Conservation (phyloP, 768 basidiomycete species). For the Podaxis pistillaris region DNA sequence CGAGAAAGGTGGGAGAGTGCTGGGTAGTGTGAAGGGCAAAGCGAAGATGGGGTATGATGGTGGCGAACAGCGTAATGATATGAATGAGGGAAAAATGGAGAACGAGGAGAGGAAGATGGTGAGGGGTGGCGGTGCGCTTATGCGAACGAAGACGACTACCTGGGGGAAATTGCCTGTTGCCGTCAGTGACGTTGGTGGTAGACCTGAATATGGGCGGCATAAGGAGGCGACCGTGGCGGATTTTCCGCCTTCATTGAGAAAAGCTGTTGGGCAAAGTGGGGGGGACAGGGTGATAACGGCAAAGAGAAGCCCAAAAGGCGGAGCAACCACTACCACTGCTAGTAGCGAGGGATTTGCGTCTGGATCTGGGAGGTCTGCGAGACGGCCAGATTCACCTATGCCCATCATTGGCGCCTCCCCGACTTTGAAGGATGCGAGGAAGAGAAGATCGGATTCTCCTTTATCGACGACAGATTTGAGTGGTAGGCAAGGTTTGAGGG, state of each 20-base stretch:
- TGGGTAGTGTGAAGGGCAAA: not conserved
- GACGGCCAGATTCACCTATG: not conserved
- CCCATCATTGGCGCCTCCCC: not conserved
- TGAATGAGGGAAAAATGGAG: not conserved
- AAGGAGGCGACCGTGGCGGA: not conserved
- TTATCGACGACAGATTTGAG: not conserved
- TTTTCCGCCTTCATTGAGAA: slow-evolving; percentile 1
- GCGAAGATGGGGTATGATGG: not conserved
- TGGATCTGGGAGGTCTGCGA: no score
- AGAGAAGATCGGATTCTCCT: slow-evolving; percentile 7
- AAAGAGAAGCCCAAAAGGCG: not conserved
- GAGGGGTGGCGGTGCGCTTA: not conserved
- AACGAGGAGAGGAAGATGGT: not conserved
- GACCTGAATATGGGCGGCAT: not conserved
- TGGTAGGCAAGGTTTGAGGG: not conserved
- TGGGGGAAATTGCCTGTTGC: slow-evolving; percentile 5
- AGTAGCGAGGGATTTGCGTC: no score
- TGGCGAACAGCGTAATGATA: not conserved
- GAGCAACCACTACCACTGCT: no score
- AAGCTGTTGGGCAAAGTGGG: not conserved
- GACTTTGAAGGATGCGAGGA: not conserved
- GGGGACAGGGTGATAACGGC: not conserved
- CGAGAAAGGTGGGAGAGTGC: not conserved
- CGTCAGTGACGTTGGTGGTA: not conserved
- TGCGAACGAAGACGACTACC: not conserved